Base-by-base conservation (phyloP, 805 yeast genomes). In the Peterozyma xylosa region DNA sequence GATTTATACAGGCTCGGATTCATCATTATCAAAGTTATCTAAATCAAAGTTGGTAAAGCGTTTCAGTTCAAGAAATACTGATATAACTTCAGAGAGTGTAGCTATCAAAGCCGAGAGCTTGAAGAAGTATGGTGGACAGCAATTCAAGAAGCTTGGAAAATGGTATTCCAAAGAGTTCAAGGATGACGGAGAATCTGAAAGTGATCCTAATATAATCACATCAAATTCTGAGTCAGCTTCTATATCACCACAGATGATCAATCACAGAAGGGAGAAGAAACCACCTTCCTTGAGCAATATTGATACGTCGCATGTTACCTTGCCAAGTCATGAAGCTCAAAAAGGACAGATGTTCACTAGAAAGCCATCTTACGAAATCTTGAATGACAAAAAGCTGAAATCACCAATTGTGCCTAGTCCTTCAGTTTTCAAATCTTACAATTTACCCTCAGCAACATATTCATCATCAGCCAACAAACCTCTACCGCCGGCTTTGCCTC, bases 211-310 rank as follows among this genome's bases (percentile, higher is more conserved):
- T 16, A 41, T 29, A 14, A 2, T 17, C 32, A 18, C n/a, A 9
- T 18, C 6, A 35, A 6, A 33, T 11, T 37, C 14, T 45, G 46
- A 45, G 55, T 7, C 27, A 21, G 7, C 7, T 21, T 21, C 27
- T 21, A 48, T 47, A 2, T 75, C 81, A 0, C 86, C 86, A 0
- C 86, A 80, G 54, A 81, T 81, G 87, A 81, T 81, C n/a, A 67
- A 74, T 37, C 76, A 68, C 27, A 64, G 86, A 55, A 66, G 84
- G 37, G 46, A 29, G 39, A 30, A 33, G 32, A 21, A 6, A 32
- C 37, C n/a, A 33, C 40, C 39, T 34, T 36, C 13, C 7, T 21
- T 21, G 27, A 21, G 27, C 27, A 21, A 21, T 21, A 21, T 21
- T 21, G 27, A 21, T 21, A 21, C 27, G 7, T 21, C 27, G 7